phyloP scores from a whole-genome alignment of 495 filamentous ascomycete species.

The Penicillium chermesinum region DNA sequence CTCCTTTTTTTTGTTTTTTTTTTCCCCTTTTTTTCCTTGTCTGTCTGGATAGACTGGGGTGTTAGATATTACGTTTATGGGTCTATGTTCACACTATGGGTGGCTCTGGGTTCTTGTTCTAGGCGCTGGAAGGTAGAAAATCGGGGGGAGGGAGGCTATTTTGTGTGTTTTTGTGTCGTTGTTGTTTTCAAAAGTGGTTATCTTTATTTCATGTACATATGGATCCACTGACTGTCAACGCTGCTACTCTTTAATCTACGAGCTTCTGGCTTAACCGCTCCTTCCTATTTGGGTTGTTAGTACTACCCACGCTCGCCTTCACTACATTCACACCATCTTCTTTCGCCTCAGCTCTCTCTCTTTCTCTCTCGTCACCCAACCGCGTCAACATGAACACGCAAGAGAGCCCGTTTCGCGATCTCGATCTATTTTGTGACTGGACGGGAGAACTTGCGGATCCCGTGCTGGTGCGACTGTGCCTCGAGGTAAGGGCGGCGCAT shows the following conservation, averaged over 20 bases:
- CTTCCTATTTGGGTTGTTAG: neutral
- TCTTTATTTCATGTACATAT: slow-evolving; percentile 24
- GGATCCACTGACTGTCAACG: slow-evolving; percentile 10
- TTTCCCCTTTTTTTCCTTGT: slow-evolving; percentile 16
- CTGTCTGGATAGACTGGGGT: slow-evolving; percentile 28
- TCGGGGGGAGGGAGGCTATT: slow-evolving; percentile 12
- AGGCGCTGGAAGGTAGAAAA: slow-evolving; percentile 25
- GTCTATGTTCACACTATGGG: slow-evolving; percentile 11
- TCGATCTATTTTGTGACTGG: slow-evolving; percentile 34
- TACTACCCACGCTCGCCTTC: slow-evolving; percentile 1
- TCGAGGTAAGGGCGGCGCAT: slow-evolving; percentile 26
- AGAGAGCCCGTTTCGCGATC: slow-evolving; percentile 19
- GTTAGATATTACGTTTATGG: slow-evolving; percentile 20
- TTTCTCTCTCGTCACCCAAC: slow-evolving; percentile 6
- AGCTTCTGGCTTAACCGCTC: neutral
- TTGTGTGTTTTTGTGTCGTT: slow-evolving; percentile 6
- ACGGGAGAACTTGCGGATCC: slow-evolving; percentile 21
- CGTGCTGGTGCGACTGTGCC: slow-evolving; percentile 23
- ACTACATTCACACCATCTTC: slow-evolving; percentile 1
- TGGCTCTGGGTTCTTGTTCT: slow-evolving; percentile 18
- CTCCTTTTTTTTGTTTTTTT: slow-evolving; percentile 14
- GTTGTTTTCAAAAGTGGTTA: slow-evolving; percentile 9
- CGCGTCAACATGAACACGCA: slow-evolving; percentile 9
- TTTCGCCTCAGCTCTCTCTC: neutral
- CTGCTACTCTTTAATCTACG: slow-evolving; percentile 6